Base-by-base conservation (phyloP, 169 alveolate genomes). In the Eimeria necatrix region DNA sequence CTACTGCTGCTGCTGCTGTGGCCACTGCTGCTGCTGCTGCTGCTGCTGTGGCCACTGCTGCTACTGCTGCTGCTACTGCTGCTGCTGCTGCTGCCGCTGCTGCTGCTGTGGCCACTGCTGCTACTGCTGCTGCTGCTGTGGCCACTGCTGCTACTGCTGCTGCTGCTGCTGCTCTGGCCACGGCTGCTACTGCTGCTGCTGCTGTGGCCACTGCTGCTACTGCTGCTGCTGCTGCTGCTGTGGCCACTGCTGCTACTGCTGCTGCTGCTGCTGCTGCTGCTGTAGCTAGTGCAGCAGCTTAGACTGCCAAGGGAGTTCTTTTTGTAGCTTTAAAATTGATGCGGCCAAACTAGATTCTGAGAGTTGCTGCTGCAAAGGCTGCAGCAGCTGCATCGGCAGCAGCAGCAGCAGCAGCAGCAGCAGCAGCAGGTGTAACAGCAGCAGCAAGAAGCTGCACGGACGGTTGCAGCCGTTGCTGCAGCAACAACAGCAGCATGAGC, bases 181-280 rank as follows among this genome's bases (percentile, higher is more conserved):
- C n/a, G n/a, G n/a, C n/a, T n/a, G n/a, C n/a, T n/a, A n/a, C n/a
- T 64, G 76, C 76, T 64, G 76, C 76, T 10, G 76, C 76, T 10
- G 14, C 76, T 14, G 76, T 20, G 5, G 76, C n/a, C 9, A 56
- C 14, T 56, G 20, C 76, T 64, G 76, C 76, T n/a, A 24, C 76
- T 14, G 76, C 18, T 10, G 76, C 9, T 20, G 20, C 32, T 9
- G 76, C 9, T 9, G 76, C 76, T 64, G 14, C 41, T 64, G 76
- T 20, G 5, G 76, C 14, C 9, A n/a, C 26, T 20, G 26, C 26
- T 64, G 76, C 76, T 20, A 5, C 20, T 20, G 76, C 26, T 20
- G 76, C 26, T 64, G 76, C 26, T 14, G 76, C 76, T 14, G 76
- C 76, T 14, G 76, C 41, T 64, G 76, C 26, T 64, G 76, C 26